phyloP scores from a whole-genome alignment of 2,329 filamentous ascomycete species.

The Aureobasidium namibiae region DNA sequence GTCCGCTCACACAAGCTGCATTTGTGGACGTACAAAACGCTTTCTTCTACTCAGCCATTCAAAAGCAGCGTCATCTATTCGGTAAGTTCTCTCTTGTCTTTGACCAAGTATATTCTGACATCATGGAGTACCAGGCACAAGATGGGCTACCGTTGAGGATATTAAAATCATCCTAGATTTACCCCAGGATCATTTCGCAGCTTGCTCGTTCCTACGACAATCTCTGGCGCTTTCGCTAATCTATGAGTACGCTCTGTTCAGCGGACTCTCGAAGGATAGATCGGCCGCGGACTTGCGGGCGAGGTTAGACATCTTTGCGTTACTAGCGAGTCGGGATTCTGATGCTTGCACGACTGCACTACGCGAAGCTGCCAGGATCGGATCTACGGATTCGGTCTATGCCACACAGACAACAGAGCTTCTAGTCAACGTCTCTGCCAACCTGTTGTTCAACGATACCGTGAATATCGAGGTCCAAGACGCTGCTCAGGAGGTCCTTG shows the following conservation, averaged over 20 bases:
- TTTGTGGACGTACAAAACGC: slow-evolving; percentile 27
- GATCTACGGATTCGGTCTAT: background rate
- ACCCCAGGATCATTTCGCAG: slow-evolving; percentile 3
- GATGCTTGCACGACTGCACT: slow-evolving; percentile 10
- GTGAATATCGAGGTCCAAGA: slow-evolving; percentile 10
- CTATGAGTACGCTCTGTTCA: slow-evolving; percentile 2
- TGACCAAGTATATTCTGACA: background rate
- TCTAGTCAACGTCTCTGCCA: background rate
- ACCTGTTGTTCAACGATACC: background rate
- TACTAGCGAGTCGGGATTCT: slow-evolving; percentile 2
- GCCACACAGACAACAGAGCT: background rate
- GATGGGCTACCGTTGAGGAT: background rate
- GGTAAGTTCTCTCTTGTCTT: background rate
- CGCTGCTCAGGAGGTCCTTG: slow-evolving; percentile 9
- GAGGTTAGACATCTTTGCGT: background rate
- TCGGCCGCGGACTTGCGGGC: background rate
- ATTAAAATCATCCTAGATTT: slow-evolving; percentile 1
- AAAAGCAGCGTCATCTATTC: background rate
- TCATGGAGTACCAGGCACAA: background rate
- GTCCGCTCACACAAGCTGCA: slow-evolving; percentile 27
- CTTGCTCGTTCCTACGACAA: slow-evolving; percentile 4
- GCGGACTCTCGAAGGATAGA: background rate
- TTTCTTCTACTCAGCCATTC: slow-evolving; percentile 3
- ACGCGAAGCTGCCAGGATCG: background rate
- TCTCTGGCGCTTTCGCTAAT: slow-evolving; percentile 1